A percentile compares a stretch with the other conserved stretches of the same genome.
Evolutionary conservation across 2,329 filamentous ascomycete genomes (phyloP).

Genomic region (Pseudogymnoascus sp.): DNA sequence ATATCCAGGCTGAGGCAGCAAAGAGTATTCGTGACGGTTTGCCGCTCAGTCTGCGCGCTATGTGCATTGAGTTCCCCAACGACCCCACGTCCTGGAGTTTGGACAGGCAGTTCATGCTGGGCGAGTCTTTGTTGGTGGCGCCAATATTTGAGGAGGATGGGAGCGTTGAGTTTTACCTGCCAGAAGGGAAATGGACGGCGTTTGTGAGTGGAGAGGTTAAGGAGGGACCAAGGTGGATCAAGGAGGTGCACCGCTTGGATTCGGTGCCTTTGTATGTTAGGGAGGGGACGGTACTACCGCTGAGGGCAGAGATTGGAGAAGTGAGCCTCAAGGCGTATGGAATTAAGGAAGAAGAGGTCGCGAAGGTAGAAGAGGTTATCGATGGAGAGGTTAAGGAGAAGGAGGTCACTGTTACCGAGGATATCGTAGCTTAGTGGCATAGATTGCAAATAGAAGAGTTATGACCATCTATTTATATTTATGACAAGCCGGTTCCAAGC

Average conservation of each 20-base stretch:
- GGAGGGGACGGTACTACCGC: constrained; percentile 28
- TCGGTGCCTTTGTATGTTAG: constrained; percentile 41
- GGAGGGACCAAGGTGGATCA: constrained; percentile 38
- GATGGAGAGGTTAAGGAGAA: neutral
- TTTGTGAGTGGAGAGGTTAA: constrained; percentile 39
- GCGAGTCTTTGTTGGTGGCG: constrained; percentile 47
- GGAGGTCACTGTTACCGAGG: neutral
- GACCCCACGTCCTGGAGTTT: constrained; percentile 51
- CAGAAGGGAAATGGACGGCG: constrained; percentile 42
- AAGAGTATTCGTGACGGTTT: constrained; percentile 42
- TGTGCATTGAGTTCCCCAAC: constrained; percentile 53
- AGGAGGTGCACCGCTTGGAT: constrained; percentile 40
- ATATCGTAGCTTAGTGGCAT: neutral
- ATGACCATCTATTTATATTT: neutral
- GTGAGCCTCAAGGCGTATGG: neutral
- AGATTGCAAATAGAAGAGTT: constrained; percentile 4
- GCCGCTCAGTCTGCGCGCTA: constrained; percentile 48
- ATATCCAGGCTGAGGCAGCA: constrained; percentile 46
- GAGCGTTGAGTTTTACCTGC: constrained; percentile 49
- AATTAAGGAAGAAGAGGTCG: neutral
- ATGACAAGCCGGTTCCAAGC: neutral
- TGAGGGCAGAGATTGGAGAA: constrained; percentile 24
- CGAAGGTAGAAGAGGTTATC: neutral
- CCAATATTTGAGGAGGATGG: constrained; percentile 52
- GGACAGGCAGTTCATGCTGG: constrained; percentile 57